phyloP scores from a whole-genome alignment of 2,329 filamentous ascomycete genomes.

The Ascochyta koolunga region DNA sequence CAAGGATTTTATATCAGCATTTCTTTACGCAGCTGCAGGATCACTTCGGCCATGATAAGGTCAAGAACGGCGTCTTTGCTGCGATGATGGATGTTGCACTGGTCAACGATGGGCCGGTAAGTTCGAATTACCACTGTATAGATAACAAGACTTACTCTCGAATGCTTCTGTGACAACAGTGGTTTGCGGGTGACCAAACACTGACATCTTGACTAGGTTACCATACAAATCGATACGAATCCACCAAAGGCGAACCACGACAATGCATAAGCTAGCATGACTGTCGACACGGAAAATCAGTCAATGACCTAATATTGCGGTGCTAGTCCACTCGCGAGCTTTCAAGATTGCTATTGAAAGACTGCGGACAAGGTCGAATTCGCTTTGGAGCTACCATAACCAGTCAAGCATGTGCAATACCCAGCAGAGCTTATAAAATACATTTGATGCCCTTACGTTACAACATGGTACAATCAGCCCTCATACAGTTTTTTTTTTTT shows the following conservation, averaged over 20 bases:
- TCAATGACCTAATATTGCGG: too few relatives aligned
- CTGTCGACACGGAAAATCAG: constrained; percentile 47
- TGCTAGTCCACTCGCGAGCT: too few relatives aligned
- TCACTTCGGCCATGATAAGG: constrained; percentile 73
- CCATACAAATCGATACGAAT: constrained; percentile 56
- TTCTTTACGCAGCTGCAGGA: constrained; percentile 80
- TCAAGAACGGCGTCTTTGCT: constrained; percentile 96
- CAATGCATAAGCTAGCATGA: constrained; percentile 32
- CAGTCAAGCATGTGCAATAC: too few relatives aligned
- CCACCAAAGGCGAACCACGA: constrained; percentile 48
- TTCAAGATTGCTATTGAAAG: too few relatives aligned
- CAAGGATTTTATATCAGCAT: constrained; percentile 79
- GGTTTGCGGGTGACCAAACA: background rate
- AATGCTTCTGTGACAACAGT: background rate
- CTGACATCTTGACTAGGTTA: constrained; percentile 48
- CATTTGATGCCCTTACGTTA: too few relatives aligned
- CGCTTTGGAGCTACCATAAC: too few relatives aligned
- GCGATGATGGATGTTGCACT: constrained; percentile 98
- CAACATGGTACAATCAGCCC: too few relatives aligned
- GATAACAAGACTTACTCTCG: constrained; percentile 61
- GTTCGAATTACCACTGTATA: constrained; percentile 64
- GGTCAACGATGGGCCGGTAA: constrained; percentile 82
- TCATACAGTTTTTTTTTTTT: too few relatives aligned
- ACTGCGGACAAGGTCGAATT: too few relatives aligned
- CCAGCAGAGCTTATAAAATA: too few relatives aligned